These are phyloP conservation scores for Paramecium sonneborni DNA, from an alignment of 73 alveolate genomes.

Conservation along the genomic window DNA sequence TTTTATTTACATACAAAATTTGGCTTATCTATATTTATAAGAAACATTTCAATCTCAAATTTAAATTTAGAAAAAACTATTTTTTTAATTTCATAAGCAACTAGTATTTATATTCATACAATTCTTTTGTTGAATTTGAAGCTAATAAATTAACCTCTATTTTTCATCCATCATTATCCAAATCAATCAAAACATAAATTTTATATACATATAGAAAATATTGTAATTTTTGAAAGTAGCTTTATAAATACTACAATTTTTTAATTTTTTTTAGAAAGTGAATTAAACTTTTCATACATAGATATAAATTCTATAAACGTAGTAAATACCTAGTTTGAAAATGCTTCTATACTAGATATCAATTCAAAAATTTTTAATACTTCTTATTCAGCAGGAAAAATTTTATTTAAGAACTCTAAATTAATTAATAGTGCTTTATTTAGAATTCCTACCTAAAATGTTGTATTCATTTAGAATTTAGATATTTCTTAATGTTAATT, in stretches of 20 bases:
- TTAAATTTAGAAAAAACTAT: neutral
- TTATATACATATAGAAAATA: neutral
- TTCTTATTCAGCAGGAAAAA: neutral
- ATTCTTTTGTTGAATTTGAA: neutral
- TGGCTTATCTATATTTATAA: neutral
- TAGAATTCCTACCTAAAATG: neutral
- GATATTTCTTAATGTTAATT: neutral
- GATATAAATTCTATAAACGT: neutral
- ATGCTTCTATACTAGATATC: neutral
- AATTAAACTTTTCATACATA: neutral
- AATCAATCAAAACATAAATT: neutral
- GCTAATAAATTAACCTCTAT: neutral
- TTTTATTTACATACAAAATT: neutral
- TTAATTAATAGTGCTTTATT: neutral
- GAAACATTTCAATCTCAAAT: neutral
- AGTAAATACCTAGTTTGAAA: neutral
- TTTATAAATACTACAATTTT: neutral
- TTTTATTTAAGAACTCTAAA: neutral
- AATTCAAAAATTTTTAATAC: neutral
- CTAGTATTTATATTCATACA: neutral
- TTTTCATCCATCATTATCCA: neutral
- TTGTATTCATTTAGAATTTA: neutral
- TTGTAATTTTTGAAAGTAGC: neutral
- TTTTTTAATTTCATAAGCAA: neutral
- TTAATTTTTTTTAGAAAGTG: neutral